These are phyloP conservation scores for Mollisia scopiformis DNA, from an alignment of 2,329 filamentous ascomycete species.

Conservation along the genomic window DNA sequence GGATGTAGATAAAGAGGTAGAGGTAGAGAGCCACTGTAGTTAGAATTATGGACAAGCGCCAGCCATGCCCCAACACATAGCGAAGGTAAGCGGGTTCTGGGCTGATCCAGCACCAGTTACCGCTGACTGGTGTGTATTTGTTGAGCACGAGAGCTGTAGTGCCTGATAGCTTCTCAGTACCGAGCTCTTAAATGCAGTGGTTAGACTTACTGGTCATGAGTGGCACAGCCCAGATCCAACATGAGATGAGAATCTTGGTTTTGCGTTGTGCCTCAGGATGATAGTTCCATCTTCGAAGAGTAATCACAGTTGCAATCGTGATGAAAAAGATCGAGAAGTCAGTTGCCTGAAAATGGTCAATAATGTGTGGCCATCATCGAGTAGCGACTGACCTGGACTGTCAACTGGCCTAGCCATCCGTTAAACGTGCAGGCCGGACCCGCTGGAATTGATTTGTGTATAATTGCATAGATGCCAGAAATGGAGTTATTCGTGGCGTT, in stretches of 20 bases:
- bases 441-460: constrained; percentile 17
- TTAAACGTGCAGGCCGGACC: constrained; percentile 44
- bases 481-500: constrained; percentile 20
- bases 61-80: constrained; percentile 42
- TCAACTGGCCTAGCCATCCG: constrained; percentile 49
- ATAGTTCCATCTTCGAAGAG: constrained; percentile 40
- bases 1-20: constrained; percentile 42
- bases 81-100: constrained; percentile 34
- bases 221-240: constrained; percentile 19
- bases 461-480: constrained; percentile 19
- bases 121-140: constrained; percentile 37
- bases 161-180: no score
- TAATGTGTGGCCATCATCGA: background rate
- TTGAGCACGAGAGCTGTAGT: constrained; percentile 11
- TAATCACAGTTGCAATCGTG: constrained; percentile 45
- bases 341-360: constrained; percentile 29
- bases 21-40: constrained; percentile 39
- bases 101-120: constrained; percentile 46
- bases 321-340: constrained; percentile 50
- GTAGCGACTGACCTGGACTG: constrained; percentile 39
- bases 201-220: constrained; percentile 15
- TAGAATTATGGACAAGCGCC: constrained; percentile 42
- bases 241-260: constrained; percentile 9
- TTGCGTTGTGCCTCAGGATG: constrained; percentile 32
- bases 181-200: no score